These are phyloP conservation scores for Oryza glumipatula DNA, from an alignment of 176 grass and related monocot genomes.

Conservation along the genomic window DNA sequence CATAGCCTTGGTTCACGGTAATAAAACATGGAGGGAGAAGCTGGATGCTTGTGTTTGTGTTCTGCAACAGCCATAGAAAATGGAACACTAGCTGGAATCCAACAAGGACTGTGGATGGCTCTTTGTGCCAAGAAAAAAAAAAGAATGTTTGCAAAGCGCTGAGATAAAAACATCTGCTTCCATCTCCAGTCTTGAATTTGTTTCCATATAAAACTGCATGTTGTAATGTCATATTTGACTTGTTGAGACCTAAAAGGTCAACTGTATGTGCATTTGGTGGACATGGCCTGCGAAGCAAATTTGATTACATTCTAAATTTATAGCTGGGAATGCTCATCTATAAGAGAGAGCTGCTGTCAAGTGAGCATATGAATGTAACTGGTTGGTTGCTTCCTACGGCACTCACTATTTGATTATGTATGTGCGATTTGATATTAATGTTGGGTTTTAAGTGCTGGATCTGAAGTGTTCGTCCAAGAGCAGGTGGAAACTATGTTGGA, in stretches of 20 bases:
- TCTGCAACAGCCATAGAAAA: slow-evolving; percentile 7
- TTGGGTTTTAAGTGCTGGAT: neutral
- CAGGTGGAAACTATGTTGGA: neutral
- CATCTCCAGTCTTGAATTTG: neutral
- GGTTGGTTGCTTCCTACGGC: neutral
- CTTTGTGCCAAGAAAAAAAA: neutral
- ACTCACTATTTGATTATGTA: neutral
- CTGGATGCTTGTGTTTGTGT: slow-evolving; percentile 11
- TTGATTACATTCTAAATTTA: neutral
- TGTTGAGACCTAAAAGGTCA: neutral
- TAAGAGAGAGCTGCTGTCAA: neutral
- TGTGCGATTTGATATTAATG: neutral
- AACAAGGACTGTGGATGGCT: slow-evolving; percentile 7
- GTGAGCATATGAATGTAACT: neutral
- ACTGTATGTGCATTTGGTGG: neutral
- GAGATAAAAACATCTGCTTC: slow-evolving; percentile 3
- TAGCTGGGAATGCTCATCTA: neutral
- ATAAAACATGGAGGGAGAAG: slow-evolving; percentile 39
- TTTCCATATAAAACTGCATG: slow-evolving; percentile 3
- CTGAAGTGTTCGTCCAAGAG: neutral
- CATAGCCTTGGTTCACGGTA: slow-evolving; percentile 14
- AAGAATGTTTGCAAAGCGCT: slow-evolving; percentile 4
- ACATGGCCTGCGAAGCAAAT: neutral
- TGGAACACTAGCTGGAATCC: neutral
- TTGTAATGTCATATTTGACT: neutral